Evolutionary conservation across 805 yeast species (phyloP), one percentile per base, ranked within the genome.

Genomic region (Spathaspora hagerdaliae): DNA sequence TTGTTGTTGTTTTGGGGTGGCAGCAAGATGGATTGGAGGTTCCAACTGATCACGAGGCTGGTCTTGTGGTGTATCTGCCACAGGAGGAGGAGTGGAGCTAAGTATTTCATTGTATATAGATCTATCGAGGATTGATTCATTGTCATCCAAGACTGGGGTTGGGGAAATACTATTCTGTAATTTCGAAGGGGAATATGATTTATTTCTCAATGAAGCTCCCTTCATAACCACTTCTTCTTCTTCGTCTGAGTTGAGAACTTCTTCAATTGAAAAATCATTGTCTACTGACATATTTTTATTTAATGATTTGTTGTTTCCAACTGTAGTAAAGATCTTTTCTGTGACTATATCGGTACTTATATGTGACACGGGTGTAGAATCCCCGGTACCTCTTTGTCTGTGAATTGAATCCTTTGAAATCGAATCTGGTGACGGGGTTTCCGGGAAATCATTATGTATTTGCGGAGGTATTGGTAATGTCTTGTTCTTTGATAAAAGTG

Each of bases 191-290:
- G 12, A n/a, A 11, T 33, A 6, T 24, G n/a, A 7, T 15, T 38
- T 41, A 15, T 34, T 42, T 39, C 49, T 42, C 15, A 45, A 45
- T n/a, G 49, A 41, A n/a, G 42, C 19, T 32, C 41, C 38, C 12
- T 35, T 32, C 10, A 11, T 15, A 4, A 24, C 31, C 19, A 26
- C 14, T 12, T 50, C 46, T 3, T 45, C 50, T 26, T 68, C 72
- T 40, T 69, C 74, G 48, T 71, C 75, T 27, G 49, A 42, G 19
- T 42, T 64, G 24, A 37, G 40, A 24, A 67, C 59, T 50, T 71
- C 76, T 53, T 71, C 76, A 41, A 71, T 70, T 3, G 68, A 65
- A 31, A 55, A 63, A 31, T 64, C 69, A 45, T 58, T 44, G n/a
- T 55, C 60, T 24, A 35, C 10, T 5, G 37, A 3, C 2, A n/a